phyloP scores from a whole-genome alignment of 768 basidiomycete species.

The Boletus rubescentipes region DNA sequence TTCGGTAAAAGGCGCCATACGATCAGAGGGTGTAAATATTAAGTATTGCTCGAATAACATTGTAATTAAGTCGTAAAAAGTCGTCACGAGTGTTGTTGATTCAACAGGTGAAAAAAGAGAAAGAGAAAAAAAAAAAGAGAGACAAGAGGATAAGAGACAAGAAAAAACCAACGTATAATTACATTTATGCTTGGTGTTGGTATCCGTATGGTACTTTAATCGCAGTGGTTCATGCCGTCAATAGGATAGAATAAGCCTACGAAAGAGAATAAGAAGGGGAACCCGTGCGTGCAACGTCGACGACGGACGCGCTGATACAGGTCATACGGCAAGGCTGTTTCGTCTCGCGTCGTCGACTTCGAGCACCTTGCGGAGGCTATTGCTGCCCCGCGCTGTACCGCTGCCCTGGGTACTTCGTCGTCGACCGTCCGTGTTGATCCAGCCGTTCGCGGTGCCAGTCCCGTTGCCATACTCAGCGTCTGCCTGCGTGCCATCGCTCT shows the following conservation, averaged over 20 bases:
- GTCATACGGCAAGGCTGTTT: slow-evolving; percentile 66
- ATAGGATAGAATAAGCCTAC: slow-evolving; percentile 39
- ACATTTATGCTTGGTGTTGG: slow-evolving; percentile 18
- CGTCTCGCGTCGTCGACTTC: slow-evolving; percentile 55
- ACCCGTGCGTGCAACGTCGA: slow-evolving; percentile 13
- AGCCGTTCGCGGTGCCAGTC: slow-evolving; percentile 35
- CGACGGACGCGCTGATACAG: slow-evolving; percentile 18
- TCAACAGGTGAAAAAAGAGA: background rate
- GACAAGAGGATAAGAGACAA: background rate
- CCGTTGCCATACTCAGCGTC: slow-evolving; percentile 62
- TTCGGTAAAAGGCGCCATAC: background rate
- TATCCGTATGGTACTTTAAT: slow-evolving; percentile 24
- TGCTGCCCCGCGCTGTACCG: slow-evolving; percentile 15
- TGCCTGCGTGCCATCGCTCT: slow-evolving; percentile 69
- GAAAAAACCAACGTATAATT: slow-evolving; percentile 24
- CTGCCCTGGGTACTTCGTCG: slow-evolving; percentile 39
- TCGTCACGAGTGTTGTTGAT: slow-evolving; percentile 16
- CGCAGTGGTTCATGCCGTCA: slow-evolving; percentile 23
- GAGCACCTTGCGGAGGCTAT: slow-evolving; percentile 32
- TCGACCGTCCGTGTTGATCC: slow-evolving; percentile 59
- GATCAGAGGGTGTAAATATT: slow-evolving; percentile 12
- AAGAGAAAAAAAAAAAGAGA: background rate
- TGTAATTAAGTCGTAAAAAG: slow-evolving; percentile 30
- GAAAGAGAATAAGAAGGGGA: slow-evolving; percentile 10
- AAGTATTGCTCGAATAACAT: slow-evolving; percentile 16